Conservation (phyloP, 352 stramenopile species). For the Pythium angustatum region DNA sequence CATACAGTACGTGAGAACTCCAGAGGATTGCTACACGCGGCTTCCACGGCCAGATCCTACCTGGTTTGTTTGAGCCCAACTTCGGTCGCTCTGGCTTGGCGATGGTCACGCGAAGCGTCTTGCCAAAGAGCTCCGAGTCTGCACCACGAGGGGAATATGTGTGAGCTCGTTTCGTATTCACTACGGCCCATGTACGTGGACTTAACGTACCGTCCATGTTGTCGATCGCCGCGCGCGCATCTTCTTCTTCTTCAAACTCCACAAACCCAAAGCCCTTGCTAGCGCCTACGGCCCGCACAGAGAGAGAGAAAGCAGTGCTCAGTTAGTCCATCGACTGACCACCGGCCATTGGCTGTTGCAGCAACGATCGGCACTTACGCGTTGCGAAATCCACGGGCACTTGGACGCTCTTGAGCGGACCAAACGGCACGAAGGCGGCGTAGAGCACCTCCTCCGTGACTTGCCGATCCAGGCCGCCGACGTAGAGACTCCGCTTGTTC, state of each 20-base stretch:
- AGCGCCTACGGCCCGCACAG: conserved; percentile 37
- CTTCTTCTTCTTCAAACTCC: conserved; percentile 89
- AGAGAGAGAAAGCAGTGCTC: no score
- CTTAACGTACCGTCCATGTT: conserved; percentile 94
- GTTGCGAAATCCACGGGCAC: conserved; percentile 71
- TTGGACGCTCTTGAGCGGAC: conserved; percentile 77
- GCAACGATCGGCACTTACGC: conserved; percentile 66
- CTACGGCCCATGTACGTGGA: no score
- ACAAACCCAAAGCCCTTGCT: conserved; percentile 94
- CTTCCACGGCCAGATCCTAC: conserved; percentile 26
- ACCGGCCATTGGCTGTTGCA: no score
- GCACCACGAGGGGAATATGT: no score
- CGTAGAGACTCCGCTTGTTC: conserved; percentile 85
- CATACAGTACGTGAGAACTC: no score
- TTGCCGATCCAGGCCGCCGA: conserved; percentile 88
- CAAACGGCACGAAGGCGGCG: conserved; percentile 83
- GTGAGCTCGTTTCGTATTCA: no score
- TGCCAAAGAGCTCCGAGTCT: conserved; percentile 92
- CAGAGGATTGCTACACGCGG: no score
- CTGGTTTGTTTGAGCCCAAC: conserved; percentile 75
- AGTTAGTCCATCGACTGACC: no score
- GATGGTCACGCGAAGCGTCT: conserved; percentile 90
- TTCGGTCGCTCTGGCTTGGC: conserved; percentile 85
- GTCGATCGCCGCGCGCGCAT: conserved; percentile 91
- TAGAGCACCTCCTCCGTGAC: conserved; percentile 89